Evolutionary conservation across 2,329 filamentous ascomycete species (phyloP).

Genomic region (Ascomycota sp.): DNA sequence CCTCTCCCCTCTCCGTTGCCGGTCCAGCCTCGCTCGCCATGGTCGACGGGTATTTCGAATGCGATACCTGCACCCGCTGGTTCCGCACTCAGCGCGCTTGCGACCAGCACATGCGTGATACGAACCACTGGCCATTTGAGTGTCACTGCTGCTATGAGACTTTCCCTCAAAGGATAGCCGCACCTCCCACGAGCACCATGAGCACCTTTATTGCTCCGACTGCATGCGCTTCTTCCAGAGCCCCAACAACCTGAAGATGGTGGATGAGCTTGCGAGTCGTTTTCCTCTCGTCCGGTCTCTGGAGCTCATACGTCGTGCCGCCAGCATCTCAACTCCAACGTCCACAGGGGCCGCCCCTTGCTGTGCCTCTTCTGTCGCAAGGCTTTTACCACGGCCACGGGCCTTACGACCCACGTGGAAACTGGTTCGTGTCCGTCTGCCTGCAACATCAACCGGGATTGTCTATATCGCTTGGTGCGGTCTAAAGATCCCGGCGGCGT

Average conservation of each 20-base stretch:
- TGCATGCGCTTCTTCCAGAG: constrained; percentile 14
- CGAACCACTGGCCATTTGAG: constrained; percentile 9
- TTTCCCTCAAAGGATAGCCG: constrained; percentile 3
- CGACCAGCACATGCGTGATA: constrained; percentile 10
- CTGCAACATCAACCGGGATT: constrained; percentile 21
- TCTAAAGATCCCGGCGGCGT: constrained; percentile 21
- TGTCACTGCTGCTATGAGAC: constrained; percentile 10
- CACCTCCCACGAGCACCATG: constrained; percentile 9
- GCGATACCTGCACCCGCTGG: constrained; percentile 8
- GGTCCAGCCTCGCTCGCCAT: neutral
- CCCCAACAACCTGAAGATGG: constrained; percentile 12
- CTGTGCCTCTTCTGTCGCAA: constrained; percentile 33
- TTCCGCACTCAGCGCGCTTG: constrained; percentile 7
- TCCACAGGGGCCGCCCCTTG: constrained; percentile 23
- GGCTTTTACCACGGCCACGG: constrained; percentile 26
- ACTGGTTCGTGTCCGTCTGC: constrained; percentile 26
- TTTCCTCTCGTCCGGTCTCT: neutral
- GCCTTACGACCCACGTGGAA: constrained; percentile 33
- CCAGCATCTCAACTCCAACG: constrained; percentile 33
- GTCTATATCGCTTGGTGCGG: constrained; percentile 23
- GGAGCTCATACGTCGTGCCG: neutral
- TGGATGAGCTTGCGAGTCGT: constrained; percentile 5
- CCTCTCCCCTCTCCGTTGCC: too few relatives aligned
- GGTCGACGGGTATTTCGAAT: constrained; percentile 5
- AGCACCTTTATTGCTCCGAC: constrained; percentile 12